Percentiles rank a stretch among this genome's conserved stretches.
phyloP scores from a whole-genome alignment of 106 monocot genomes.

The Narthecium ossifragum region DNA sequence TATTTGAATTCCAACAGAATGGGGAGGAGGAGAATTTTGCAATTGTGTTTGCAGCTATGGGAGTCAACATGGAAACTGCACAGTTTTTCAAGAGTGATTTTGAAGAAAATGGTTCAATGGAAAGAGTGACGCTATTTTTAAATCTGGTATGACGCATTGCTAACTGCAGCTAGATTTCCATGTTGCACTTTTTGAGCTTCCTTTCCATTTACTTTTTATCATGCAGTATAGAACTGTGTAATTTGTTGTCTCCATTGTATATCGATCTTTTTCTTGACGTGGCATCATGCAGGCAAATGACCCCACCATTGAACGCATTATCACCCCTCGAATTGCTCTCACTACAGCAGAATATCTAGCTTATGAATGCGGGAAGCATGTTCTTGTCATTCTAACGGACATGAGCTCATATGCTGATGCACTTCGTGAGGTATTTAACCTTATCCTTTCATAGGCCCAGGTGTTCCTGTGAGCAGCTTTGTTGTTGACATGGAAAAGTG shows the following conservation, averaged over 20 bases:
- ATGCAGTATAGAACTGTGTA: neutral
- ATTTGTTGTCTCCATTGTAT: neutral
- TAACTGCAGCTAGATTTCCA: neutral
- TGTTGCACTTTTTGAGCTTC: no score
- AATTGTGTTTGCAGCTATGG: conserved; percentile 99
- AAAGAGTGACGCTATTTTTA: conserved; percentile 93
- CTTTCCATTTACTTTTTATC: no score
- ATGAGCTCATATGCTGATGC: conserved; percentile 99
- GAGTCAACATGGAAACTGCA: conserved; percentile 99
- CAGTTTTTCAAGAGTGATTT: conserved; percentile 99
- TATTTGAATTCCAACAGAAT: conserved; percentile 27
- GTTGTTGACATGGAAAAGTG: no score
- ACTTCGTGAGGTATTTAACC: conserved; percentile 99
- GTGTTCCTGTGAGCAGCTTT: no score
- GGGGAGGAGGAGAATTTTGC: conserved; percentile 98
- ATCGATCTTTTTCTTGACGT: neutral
- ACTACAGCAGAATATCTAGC: conserved; percentile 98
- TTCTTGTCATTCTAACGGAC: conserved; percentile 94
- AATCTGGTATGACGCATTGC: conserved; percentile 80
- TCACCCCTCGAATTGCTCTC: conserved; percentile 95
- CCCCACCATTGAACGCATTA: conserved; percentile 95
- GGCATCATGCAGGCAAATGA: conserved; percentile 99
- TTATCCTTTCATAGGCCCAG: no score
- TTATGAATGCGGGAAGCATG: conserved; percentile 98
- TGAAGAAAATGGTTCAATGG: conserved; percentile 99